Conservation (phyloP, 352 stramenopile genomes). For the Blastocystis sp. region DNA sequence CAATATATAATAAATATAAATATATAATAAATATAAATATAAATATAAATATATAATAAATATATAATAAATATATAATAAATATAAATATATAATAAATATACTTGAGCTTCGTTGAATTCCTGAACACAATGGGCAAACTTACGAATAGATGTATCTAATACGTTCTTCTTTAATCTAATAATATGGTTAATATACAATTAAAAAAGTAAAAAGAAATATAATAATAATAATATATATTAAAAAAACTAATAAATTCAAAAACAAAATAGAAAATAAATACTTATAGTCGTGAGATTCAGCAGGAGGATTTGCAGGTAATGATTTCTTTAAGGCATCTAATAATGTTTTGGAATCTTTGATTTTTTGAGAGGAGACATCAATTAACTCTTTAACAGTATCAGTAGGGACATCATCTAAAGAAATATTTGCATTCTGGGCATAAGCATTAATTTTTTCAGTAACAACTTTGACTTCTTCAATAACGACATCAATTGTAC, state of each 20-base stretch:
- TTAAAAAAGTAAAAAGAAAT: constrained; percentile 17
- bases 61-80: no score
- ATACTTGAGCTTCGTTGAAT: constrained; percentile 25
- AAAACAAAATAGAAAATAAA: neutral
- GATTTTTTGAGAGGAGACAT: constrained; percentile 17
- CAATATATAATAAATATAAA: no score
- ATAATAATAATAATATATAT: neutral
- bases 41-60: no score
- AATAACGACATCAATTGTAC: no score
- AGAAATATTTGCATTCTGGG: constrained; percentile 21
- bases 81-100: no score
- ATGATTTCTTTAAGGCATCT: no score
- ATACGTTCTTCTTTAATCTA: constrained; percentile 30
- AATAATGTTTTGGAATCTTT: neutral
- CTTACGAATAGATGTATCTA: constrained; percentile 34
- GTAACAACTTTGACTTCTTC: no score
- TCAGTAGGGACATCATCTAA: constrained; percentile 24
- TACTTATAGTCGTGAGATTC: no score
- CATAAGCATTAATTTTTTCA: constrained; percentile 27
- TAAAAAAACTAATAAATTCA: constrained; percentile 15
- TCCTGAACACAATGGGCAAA: constrained; percentile 7
- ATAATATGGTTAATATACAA: neutral
- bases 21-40: no score
- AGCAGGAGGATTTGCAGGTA: no score
- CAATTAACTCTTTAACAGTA: constrained; percentile 29